A percentile compares a stretch with the other conserved stretches of the same genome.
Conservation (phyloP, 805 yeast species). For the Jamesozyma piceae region DNA sequence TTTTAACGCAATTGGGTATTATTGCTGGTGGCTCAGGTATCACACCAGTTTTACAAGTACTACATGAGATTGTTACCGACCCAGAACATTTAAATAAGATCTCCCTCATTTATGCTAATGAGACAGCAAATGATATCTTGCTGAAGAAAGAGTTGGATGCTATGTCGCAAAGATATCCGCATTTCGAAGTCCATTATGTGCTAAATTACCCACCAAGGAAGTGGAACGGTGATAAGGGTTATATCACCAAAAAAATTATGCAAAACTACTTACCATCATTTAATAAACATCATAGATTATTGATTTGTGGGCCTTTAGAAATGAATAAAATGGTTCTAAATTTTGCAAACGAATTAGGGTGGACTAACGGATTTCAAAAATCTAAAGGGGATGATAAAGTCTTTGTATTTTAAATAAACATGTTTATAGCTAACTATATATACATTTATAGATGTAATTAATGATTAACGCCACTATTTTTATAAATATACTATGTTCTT, state of each 20-base stretch:
- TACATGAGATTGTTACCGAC: slow-evolving; percentile 59
- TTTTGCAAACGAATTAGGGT: slow-evolving; percentile 50
- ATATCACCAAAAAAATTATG: slow-evolving; percentile 51
- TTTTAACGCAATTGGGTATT: slow-evolving; percentile 47
- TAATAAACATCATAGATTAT: slow-evolving; percentile 40
- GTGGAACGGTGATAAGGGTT: slow-evolving; percentile 58
- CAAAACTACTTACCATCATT: slow-evolving; percentile 44
- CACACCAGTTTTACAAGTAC: slow-evolving; percentile 79
- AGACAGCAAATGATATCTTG: slow-evolving; percentile 65
- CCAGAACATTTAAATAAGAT: slow-evolving; percentile 54
- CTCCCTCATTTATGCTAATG: slow-evolving; percentile 60
- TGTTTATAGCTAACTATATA: not conserved
- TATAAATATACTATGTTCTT: no score
- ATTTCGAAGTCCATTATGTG: slow-evolving; percentile 51
- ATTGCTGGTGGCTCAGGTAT: slow-evolving; percentile 85
- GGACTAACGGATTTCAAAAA: slow-evolving; percentile 34
- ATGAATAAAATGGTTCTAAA: slow-evolving; percentile 48
- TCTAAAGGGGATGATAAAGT: slow-evolving; percentile 3
- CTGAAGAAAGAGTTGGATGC: slow-evolving; percentile 65
- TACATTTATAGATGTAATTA: not conserved
- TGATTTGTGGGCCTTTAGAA: slow-evolving; percentile 67
- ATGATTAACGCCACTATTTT: not conserved
- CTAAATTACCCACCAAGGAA: slow-evolving; percentile 38
- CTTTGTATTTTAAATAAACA: slow-evolving; percentile 2
- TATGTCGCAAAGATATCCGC: slow-evolving; percentile 51